Conservation (phyloP, 2,329 filamentous ascomycete species). For the Myrmaecium sp. region DNA sequence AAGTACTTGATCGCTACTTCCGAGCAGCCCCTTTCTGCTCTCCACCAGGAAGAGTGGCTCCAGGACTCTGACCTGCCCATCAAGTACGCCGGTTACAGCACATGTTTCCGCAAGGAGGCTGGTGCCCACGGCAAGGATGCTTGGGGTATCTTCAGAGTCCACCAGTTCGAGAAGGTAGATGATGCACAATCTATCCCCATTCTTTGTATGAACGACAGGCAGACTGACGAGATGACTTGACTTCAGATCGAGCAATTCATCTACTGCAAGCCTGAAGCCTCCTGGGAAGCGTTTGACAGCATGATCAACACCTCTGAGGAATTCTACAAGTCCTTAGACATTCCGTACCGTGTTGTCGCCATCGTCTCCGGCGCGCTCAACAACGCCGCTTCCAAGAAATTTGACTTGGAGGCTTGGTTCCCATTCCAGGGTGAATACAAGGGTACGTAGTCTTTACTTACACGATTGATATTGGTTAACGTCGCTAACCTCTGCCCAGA, state of each 20-base stretch:
- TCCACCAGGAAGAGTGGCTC: slow-evolving; percentile 90
- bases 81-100: slow-evolving; percentile 76
- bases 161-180: slow-evolving; percentile 82
- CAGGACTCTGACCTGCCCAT: slow-evolving; percentile 71
- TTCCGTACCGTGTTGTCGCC: slow-evolving; percentile 81
- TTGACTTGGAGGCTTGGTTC: slow-evolving; percentile 92
- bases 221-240: too few species aligned
- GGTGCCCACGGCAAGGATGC: slow-evolving; percentile 83
- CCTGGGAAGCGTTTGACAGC: slow-evolving; percentile 81
- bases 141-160: slow-evolving; percentile 95
- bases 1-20: slow-evolving; percentile 74
- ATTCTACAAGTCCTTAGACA: slow-evolving; percentile 77
- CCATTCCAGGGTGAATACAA: slow-evolving; percentile 96
- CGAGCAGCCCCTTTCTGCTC: slow-evolving; percentile 85
- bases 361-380: slow-evolving; percentile 93
- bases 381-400: slow-evolving; percentile 55
- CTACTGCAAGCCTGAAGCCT: slow-evolving; percentile 63
- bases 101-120: slow-evolving; percentile 91
- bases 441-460: too few species aligned
- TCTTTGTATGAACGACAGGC: slow-evolving; percentile 7
- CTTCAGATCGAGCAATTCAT: slow-evolving; percentile 63
- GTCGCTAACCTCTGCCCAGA: too few species aligned
- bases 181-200: slow-evolving; percentile 15
- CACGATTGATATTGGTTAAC: too few species aligned
- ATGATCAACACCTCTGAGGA: slow-evolving; percentile 89